A percentile compares a stretch with the other conserved stretches of the same genome.
Evolutionary conservation across 169 alveolate species (phyloP).

Genomic region (Eimeria necatrix): DNA sequence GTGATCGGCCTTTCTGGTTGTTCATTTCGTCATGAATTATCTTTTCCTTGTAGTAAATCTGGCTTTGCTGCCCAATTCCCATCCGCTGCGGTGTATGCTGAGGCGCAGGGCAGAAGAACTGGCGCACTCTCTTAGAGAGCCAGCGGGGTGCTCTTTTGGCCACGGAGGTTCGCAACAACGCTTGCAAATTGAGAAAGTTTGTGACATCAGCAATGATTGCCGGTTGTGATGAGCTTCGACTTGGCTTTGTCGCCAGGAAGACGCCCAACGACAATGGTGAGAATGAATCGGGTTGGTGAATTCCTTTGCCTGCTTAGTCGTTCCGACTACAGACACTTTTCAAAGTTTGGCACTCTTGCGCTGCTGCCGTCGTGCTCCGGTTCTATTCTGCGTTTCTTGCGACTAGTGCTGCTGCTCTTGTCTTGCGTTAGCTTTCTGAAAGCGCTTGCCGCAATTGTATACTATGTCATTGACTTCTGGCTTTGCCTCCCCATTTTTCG

Average conservation of each 20-base stretch:
- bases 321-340: not conserved
- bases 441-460: not conserved
- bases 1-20: no score
- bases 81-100: no score
- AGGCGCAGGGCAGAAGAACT: constrained; percentile 77
- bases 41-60: no score
- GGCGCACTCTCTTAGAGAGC: constrained; percentile 81
- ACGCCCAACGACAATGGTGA: constrained; percentile 90
- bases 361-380: not conserved
- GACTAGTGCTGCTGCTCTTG: not conserved
- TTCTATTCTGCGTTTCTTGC: not conserved
- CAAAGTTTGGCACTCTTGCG: not conserved
- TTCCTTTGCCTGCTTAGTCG: not conserved
- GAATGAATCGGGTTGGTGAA: not conserved
- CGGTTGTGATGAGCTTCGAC: constrained; percentile 92
- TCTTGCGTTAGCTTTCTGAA: no score
- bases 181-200: constrained; percentile 91
- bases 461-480: not conserved
- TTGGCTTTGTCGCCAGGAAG: constrained; percentile 92
- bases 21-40: no score
- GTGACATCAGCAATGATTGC: constrained; percentile 93
- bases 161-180: constrained; percentile 90
- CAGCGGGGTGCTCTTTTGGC: constrained; percentile 86
- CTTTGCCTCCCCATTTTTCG: not conserved
- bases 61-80: no score